Evolutionary conservation across 2,329 filamentous ascomycete species (phyloP).

Genomic region (Dactylellina leptospora): DNA sequence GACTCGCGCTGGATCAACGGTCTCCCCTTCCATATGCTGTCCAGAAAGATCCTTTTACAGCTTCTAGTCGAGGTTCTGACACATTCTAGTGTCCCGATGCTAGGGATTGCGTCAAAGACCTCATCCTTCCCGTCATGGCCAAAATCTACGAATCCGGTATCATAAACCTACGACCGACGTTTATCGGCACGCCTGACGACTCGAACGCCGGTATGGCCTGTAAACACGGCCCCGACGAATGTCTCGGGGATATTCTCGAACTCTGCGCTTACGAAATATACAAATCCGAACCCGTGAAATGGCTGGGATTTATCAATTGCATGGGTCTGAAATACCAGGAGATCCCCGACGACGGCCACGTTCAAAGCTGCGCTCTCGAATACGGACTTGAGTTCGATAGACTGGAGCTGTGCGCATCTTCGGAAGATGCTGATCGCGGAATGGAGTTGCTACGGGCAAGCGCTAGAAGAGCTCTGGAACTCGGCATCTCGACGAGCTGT

Average conservation of each 20-base stretch:
- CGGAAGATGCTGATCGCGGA: conserved; percentile 77
- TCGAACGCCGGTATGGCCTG: conserved; percentile 84
- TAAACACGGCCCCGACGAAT: conserved; percentile 88
- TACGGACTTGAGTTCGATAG: conserved; percentile 84
- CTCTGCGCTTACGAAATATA: conserved; percentile 87
- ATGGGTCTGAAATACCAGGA: conserved; percentile 76
- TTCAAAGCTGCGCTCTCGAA: conserved; percentile 88
- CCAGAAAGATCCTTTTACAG: background rate
- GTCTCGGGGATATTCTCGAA: conserved; percentile 91
- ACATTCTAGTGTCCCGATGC: conserved; percentile 83
- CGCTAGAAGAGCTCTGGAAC: conserved; percentile 67
- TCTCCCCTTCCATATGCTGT: background rate
- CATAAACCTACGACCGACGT: conserved; percentile 89
- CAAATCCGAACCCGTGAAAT: conserved; percentile 76
- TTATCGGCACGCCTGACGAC: conserved; percentile 75
- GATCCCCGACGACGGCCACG: conserved; percentile 80
- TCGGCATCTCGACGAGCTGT: conserved; percentile 76
- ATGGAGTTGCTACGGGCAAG: conserved; percentile 73
- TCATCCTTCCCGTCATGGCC: conserved; percentile 89
- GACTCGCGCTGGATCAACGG: too few species aligned
- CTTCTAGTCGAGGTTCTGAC: conserved; percentile 4
- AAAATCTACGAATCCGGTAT: conserved; percentile 72
- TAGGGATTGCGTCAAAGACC: conserved; percentile 77
- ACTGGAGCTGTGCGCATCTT: conserved; percentile 82
- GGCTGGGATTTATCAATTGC: conserved; percentile 93